These are phyloP conservation scores for Phytophthora pistaciae DNA, from an alignment of 352 stramenopile species.

Conservation along the genomic window DNA sequence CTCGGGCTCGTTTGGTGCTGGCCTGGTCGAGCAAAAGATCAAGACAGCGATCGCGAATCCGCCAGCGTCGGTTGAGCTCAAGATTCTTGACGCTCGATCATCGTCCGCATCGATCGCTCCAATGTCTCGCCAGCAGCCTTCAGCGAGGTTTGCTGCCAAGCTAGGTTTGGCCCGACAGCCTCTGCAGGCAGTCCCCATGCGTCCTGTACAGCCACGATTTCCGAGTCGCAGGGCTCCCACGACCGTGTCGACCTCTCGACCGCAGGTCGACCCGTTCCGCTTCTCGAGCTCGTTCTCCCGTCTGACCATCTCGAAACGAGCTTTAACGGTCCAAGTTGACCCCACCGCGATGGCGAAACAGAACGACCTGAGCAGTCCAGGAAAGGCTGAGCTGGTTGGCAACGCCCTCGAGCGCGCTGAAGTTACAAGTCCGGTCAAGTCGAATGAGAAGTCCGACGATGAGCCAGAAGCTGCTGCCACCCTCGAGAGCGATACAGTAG, in stretches of 20 bases:
- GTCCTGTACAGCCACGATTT: conserved; percentile 11
- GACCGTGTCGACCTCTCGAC: neutral
- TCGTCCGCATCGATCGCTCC: neutral
- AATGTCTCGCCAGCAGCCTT: conserved; percentile 16
- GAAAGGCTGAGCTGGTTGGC: neutral
- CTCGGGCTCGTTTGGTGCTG: conserved; percentile 59
- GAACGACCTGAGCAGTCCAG: neutral
- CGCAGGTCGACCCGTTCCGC: conserved; percentile 15
- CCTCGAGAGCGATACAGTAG: neutral
- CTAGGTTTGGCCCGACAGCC: conserved; percentile 28
- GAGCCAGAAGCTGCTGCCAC: neutral
- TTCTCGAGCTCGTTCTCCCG: conserved; percentile 35
- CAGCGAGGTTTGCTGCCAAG: conserved; percentile 19
- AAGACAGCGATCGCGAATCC: conserved; percentile 45
- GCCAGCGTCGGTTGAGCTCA: conserved; percentile 11
- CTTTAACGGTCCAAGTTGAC: conserved; percentile 8
- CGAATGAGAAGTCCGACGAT: conserved; percentile 2
- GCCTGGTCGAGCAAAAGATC: conserved; percentile 66
- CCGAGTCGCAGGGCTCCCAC: conserved; percentile 1
- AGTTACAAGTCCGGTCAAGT: neutral
- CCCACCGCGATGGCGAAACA: neutral
- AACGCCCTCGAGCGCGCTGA: neutral
- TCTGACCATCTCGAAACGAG: conserved; percentile 24
- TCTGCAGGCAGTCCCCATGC: conserved; percentile 19
- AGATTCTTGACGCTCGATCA: conserved; percentile 13